Conservation (phyloP, 2,329 filamentous ascomycete species). For the Aureobasidium sp. region DNA sequence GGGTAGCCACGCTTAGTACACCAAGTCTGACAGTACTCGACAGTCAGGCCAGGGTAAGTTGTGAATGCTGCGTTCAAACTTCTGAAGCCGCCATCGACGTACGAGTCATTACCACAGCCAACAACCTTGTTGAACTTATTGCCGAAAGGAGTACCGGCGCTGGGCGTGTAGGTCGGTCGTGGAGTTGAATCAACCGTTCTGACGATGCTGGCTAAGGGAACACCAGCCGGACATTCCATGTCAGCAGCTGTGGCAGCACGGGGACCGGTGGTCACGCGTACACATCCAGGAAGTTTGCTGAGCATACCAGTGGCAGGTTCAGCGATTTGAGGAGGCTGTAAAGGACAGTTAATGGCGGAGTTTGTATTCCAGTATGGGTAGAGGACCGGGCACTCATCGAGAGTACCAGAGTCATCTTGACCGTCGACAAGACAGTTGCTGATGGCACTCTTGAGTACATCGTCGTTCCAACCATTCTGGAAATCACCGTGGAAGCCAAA, state of each 20-base stretch:
- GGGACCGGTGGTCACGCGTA: conserved; percentile 24
- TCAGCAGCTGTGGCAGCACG: conserved; percentile 21
- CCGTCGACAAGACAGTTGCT: conserved; percentile 26
- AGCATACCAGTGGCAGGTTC: conserved; percentile 23
- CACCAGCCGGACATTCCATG: conserved; percentile 22
- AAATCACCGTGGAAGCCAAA: conserved; percentile 49
- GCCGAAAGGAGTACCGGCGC: conserved; percentile 18
- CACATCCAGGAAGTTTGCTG: conserved; percentile 27
- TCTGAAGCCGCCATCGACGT: conserved; percentile 9
- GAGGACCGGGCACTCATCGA: conserved; percentile 27
- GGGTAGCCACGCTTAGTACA: conserved; percentile 23
- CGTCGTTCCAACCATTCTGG: conserved; percentile 40
- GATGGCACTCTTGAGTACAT: conserved; percentile 31
- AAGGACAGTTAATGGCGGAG: conserved; percentile 23
- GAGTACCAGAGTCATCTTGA: conserved; percentile 21
- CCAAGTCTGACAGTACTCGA: conserved; percentile 26
- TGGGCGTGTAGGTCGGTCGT: conserved; percentile 20
- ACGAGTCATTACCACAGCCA: conserved; percentile 29
- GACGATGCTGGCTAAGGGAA: conserved; percentile 18
- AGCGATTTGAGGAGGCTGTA: conserved; percentile 19
- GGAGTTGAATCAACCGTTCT: conserved; percentile 24
- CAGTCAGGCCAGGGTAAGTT: conserved; percentile 25
- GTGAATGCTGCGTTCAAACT: conserved; percentile 20
- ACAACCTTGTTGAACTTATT: conserved; percentile 25
- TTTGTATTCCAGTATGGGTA: conserved; percentile 21